These are phyloP conservation scores for Pisolithus tinctorius DNA, from an alignment of 768 basidiomycete species.

Conservation along the genomic window DNA sequence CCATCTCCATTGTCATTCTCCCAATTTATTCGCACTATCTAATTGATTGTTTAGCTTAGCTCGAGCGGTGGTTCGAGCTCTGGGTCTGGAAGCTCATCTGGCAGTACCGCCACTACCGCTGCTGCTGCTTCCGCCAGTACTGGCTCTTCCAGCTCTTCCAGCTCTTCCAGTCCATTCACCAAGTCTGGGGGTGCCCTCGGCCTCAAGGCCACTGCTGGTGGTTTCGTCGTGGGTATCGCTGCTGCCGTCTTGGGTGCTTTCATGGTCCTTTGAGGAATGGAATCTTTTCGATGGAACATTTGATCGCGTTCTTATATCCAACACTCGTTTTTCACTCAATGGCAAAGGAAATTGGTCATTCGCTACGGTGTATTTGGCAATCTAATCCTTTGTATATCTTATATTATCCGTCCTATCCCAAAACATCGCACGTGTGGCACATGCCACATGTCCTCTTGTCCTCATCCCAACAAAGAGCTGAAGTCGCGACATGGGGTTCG, in stretches of 20 bases:
- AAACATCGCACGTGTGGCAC: too few relatives aligned
- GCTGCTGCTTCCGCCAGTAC: not conserved
- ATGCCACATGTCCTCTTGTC: too few relatives aligned
- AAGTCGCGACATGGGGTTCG: too few relatives aligned
- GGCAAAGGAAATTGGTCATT: not conserved
- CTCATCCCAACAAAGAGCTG: too few relatives aligned
- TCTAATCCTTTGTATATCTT: too few relatives aligned
- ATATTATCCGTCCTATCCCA: too few relatives aligned
- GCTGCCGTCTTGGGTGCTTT: conserved; percentile 9
- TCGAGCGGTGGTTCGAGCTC: conserved; percentile 1
- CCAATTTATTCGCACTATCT: not conserved
- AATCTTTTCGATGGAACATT: too few relatives aligned
- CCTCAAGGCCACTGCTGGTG: not conserved
- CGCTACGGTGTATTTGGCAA: too few relatives aligned
- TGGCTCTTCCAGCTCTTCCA: not conserved
- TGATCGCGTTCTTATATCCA: not conserved
- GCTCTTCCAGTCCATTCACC: not conserved
- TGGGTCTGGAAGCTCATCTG: conserved; percentile 3
- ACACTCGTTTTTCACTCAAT: not conserved
- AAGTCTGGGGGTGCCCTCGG: not conserved
- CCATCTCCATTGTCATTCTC: not conserved
- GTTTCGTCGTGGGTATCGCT: conserved; percentile 1
- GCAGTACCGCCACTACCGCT: not conserved
- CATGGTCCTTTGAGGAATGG: conserved; percentile 6
- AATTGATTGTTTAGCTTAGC: conserved; percentile 5